Evolutionary conservation across 129 eudicot genomes (phyloP).

Genomic region (Lactuca sativa): DNA sequence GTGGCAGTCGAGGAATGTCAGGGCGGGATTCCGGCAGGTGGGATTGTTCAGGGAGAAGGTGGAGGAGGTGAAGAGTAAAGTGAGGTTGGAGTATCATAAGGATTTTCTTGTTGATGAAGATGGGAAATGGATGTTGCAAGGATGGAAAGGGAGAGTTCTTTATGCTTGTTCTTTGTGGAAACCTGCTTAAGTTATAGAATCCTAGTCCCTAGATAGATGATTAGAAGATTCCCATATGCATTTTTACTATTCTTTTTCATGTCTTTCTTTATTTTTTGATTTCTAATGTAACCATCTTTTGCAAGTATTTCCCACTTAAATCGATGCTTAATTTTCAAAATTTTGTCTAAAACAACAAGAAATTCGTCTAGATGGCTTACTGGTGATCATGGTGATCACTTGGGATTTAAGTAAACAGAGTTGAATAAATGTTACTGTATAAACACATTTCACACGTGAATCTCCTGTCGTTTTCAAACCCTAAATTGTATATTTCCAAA

Average conservation of each 20-base stretch:
- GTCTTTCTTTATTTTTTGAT: constrained; percentile 20
- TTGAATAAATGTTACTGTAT: background rate
- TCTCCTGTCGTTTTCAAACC: constrained; percentile 14
- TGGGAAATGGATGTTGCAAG: constrained; percentile 60
- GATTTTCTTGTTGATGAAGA: constrained; percentile 61
- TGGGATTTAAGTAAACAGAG: too few species aligned
- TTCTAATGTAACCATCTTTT: constrained; percentile 14
- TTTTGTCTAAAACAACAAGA: too few species aligned
- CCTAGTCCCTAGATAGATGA: background rate
- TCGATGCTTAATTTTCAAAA: background rate
- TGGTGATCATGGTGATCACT: too few species aligned
- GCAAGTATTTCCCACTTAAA: background rate
- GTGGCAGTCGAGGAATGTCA: constrained; percentile 44
- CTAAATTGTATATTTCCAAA: constrained; percentile 12
- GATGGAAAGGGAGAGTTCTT: constrained; percentile 52
- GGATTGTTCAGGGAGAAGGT: constrained; percentile 43
- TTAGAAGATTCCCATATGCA: background rate
- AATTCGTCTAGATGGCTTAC: too few species aligned
- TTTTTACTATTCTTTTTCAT: constrained; percentile 14
- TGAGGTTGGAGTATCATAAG: constrained; percentile 42
- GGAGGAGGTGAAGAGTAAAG: constrained; percentile 42
- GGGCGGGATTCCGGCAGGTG: constrained; percentile 55
- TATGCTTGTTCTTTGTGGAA: constrained; percentile 45
- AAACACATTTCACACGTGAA: background rate
- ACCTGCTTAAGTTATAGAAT: constrained; percentile 29